Evolutionary conservation across 2,329 filamentous ascomycete species (phyloP), one percentile per base, ranked within the genome.

Genomic region (Cytospora piceae): DNA sequence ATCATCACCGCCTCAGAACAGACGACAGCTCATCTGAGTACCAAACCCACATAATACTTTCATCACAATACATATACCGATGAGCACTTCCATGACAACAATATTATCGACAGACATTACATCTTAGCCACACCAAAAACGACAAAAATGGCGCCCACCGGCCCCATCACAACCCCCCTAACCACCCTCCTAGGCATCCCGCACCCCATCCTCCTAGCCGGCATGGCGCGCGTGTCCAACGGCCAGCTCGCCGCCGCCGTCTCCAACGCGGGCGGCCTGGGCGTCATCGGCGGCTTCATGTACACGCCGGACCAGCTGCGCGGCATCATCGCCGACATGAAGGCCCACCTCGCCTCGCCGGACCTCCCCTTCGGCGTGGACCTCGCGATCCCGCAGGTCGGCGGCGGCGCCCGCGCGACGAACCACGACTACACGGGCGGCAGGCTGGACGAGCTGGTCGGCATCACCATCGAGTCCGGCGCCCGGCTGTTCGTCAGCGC

Each of bases 381-480:
- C 77, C 88, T 98, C 1, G 94, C 94, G 0, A 85, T 98, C 15
- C 94, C 94, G 0, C 93, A 97, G 79, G 83, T 97, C 63, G 94
- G 94, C 64, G 93, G 90, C 51, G 83, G 80, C 39, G 94, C 94
- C 8, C 87, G 94, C 70, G 91, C 91, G 77, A 97, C 94, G 4
- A 98, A 97, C 79, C 92, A 97, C 79, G 94, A 97, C 78, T 98
- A 98, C 81, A 97, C 94, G 0, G 85, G 90, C 70, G 94, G 94
- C 52, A 90, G 93, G 76, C 85, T 97, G 20, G 91, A 96, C 75
- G 90, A 96, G 77, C 83, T 97, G 39, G 90, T 97, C 70, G 90
- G 93, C 72, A 92, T 97, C 53, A 92, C 90, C 3, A 92, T 97
- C 71, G 87, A 89, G 72, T 90, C 91, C 70, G 90, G 92, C n/a